Conservation (phyloP, 768 basidiomycete species). For the Hygrophorus pudorinus region DNA sequence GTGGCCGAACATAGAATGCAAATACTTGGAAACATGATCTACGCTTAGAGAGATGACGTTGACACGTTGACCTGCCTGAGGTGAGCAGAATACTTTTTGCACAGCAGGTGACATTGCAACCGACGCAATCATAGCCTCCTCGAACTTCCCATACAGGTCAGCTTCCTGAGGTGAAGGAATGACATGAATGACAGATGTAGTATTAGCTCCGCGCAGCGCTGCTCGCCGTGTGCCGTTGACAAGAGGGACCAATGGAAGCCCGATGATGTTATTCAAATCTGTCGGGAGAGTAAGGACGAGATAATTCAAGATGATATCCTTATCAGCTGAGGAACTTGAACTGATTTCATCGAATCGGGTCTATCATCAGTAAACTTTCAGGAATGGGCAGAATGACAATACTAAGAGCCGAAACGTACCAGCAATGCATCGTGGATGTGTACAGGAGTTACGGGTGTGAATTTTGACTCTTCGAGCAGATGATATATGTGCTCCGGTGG, state of each 20-base stretch:
- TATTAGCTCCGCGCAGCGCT: conserved; percentile 4
- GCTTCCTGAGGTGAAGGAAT: conserved; percentile 22
- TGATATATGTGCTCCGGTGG: conserved; percentile 23
- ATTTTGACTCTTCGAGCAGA: conserved; percentile 10
- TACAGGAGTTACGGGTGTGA: conserved; percentile 17
- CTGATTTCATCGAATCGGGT: not conserved
- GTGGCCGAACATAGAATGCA: conserved; percentile 8
- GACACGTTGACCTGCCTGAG: conserved; percentile 13
- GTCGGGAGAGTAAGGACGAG: not conserved
- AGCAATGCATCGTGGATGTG: conserved; percentile 20
- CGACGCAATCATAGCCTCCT: conserved; percentile 22
- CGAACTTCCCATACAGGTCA: conserved; percentile 20
- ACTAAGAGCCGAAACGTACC: conserved; percentile 15
- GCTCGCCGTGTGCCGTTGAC: conserved; percentile 12
- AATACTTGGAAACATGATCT: conserved; percentile 19
- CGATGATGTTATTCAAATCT: conserved; percentile 22
- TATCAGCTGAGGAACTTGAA: not conserved
- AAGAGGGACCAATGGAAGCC: conserved; percentile 27
- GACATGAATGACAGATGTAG: conserved; percentile 8
- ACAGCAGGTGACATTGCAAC: conserved; percentile 16
- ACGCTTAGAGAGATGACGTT: conserved; percentile 23
- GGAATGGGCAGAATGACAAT: not conserved
- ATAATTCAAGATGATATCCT: not conserved
- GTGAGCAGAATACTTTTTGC: conserved; percentile 5
- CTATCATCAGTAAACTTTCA: not conserved